These are phyloP conservation scores for Lachnellula cervina DNA, from an alignment of 2,329 filamentous ascomycete species.

Conservation along the genomic window DNA sequence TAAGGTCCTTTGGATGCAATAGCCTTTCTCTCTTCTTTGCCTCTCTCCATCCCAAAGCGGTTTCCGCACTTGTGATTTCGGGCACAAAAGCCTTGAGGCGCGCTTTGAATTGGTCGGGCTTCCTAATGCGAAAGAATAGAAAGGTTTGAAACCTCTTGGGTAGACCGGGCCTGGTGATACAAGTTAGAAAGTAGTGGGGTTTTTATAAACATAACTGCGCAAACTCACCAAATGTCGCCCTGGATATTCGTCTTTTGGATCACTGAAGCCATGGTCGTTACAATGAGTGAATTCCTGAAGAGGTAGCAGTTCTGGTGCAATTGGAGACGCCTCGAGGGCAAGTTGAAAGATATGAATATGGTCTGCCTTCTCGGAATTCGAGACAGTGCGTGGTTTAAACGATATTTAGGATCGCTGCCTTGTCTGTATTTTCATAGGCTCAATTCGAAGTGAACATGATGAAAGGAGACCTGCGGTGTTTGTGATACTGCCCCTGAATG, in stretches of 20 bases:
- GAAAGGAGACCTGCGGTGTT: too few relatives aligned
- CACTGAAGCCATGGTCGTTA: too few relatives aligned
- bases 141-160: conserved; percentile 4
- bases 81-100: neutral
- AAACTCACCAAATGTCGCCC: conserved; percentile 6
- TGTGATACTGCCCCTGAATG: too few relatives aligned
- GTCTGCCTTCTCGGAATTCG: too few relatives aligned
- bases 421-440: too few relatives aligned
- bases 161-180: neutral
- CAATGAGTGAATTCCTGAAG: too few relatives aligned
- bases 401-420: too few relatives aligned
- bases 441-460: too few relatives aligned
- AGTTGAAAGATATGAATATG: too few relatives aligned
- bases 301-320: too few relatives aligned
- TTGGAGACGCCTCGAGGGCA: too few relatives aligned
- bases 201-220: neutral
- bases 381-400: too few relatives aligned
- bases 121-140: neutral
- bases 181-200: neutral
- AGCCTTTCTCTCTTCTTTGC: neutral
- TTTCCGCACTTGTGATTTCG: neutral
- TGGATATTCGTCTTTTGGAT: neutral
- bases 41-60: neutral
- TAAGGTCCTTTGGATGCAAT: neutral
- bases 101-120: neutral